Evolutionary conservation across 2,329 filamentous ascomycete genomes (phyloP), one percentile per base, ranked within the genome.

Genomic region (Drechslera avenae): DNA sequence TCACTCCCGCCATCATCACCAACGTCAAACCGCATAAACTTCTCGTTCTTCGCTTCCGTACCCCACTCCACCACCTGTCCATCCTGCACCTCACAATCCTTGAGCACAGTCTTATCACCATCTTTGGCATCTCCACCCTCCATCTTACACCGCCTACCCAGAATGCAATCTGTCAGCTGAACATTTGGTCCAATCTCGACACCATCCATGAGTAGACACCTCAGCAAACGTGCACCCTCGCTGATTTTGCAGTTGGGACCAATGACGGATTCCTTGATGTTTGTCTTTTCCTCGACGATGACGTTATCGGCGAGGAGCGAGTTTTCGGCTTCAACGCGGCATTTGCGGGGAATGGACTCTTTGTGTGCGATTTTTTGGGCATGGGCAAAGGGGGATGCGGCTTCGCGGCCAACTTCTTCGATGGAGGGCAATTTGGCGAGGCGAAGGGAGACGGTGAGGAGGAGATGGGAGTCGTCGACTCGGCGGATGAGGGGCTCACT

Each of bases 121-220:
- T 75, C 62, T 35, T 73, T 76, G 0, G 69, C 83, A 5, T 82
- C 87, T 7, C 87, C 88, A 39, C 90, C 89, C n/a, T 93, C 92
- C 60, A 99, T 85, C 64, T 88, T 86, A 59, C 87, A 89, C 55
- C 90, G 79, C 66, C 87, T 85, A 4, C 94, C 94, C 33, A 97
- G 76, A 26, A 97, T 89, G 67, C 92, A 97, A 17, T 90, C 89
- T 1, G 89, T 94, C 43, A 97, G 78, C 72, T 91, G 91, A 67
- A 88, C 92, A 35, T 88, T 87, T 64, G 90, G 89, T 12, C 90
- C 92, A 10, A 99, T 82, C 6, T 90, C 86, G 0, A 90, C 92
- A 3, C 90, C 90, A 54, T 97, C 93, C 91, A 97, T 97, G 16
- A 97, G 77, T 39, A 97, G 75, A 73, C 93, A 97, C 58, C 92